Percentiles rank a stretch among this genome's conserved stretches.
Evolutionary conservation across 352 stramenopile species (phyloP).

Genomic region (Phytophthora lateralis): DNA sequence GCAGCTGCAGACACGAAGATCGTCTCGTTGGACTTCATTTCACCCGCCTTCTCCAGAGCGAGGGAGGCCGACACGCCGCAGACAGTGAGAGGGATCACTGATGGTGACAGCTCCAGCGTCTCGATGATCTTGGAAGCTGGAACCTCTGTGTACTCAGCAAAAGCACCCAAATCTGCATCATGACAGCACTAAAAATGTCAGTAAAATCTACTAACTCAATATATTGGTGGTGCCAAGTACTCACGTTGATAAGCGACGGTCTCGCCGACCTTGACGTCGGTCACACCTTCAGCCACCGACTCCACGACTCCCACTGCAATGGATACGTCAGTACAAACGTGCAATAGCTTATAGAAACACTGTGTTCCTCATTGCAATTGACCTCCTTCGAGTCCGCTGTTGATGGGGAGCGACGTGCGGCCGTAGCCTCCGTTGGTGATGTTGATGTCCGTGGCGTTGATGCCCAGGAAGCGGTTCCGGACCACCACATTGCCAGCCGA

Average conservation of each 20-base stretch:
- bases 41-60: slow-evolving; percentile 53
- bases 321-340: slow-evolving; percentile 5
- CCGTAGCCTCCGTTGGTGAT: slow-evolving; percentile 39
- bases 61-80: slow-evolving; percentile 52
- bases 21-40: slow-evolving; percentile 50
- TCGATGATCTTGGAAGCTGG: slow-evolving; percentile 34
- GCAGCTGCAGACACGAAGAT: slow-evolving; percentile 46
- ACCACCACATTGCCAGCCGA: slow-evolving; percentile 40
- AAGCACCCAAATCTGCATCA: slow-evolving; percentile 49
- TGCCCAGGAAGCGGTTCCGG: slow-evolving; percentile 41
- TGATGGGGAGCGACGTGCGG: slow-evolving; percentile 28
- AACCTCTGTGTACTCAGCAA: slow-evolving; percentile 57
- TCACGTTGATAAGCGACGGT: slow-evolving; percentile 51
- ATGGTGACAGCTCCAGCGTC: slow-evolving; percentile 25
- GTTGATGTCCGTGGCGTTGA: slow-evolving; percentile 66
- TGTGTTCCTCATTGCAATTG: neutral
- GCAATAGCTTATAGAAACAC: neutral
- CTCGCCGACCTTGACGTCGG: slow-evolving; percentile 41
- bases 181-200: neutral
- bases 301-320: slow-evolving; percentile 44
- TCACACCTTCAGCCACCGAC: slow-evolving; percentile 44
- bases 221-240: neutral
- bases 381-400: slow-evolving; percentile 42
- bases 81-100: slow-evolving; percentile 44
- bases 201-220: neutral